Evolutionary conservation across 2,329 filamentous ascomycete genomes (phyloP).

Genomic region (Metarhizium brunneum): DNA sequence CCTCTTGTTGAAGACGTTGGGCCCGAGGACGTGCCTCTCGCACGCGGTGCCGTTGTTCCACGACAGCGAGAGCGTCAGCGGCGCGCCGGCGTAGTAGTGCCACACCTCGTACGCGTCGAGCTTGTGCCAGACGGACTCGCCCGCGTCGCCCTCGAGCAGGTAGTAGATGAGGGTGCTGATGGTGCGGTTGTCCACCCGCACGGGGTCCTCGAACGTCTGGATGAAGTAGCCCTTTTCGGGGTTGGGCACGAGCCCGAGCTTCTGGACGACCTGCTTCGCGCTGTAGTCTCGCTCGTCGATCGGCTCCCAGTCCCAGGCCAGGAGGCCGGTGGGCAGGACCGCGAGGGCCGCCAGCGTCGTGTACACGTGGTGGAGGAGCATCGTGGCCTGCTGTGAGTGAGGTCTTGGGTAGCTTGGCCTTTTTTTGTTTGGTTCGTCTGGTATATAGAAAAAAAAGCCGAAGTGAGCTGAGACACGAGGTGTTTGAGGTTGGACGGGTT

Average conservation of each 20-base stretch:
- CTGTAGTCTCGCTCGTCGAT: neutral
- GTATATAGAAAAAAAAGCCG: too few relatives aligned
- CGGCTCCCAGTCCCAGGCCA: too few relatives aligned
- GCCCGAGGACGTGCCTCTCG: slow-evolving; percentile 27
- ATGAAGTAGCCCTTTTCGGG: slow-evolving; percentile 39
- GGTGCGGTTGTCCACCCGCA: slow-evolving; percentile 23
- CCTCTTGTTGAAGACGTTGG: slow-evolving; percentile 25
- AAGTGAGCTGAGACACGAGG: too few relatives aligned
- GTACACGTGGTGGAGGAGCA: too few relatives aligned
- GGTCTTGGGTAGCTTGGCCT: too few relatives aligned
- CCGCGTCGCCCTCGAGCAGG: slow-evolving; percentile 33
- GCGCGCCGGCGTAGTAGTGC: slow-evolving; percentile 45
- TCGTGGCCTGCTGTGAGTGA: too few relatives aligned
- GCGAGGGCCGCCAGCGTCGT: too few relatives aligned
- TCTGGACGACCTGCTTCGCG: slow-evolving; percentile 33
- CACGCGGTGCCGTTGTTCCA: slow-evolving; percentile 30
- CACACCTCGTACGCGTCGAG: slow-evolving; percentile 38
- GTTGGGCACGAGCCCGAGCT: slow-evolving; percentile 32
- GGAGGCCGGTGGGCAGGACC: too few relatives aligned
- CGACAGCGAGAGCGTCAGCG: slow-evolving; percentile 35
- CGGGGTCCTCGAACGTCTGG: slow-evolving; percentile 34
- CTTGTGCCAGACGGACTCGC: slow-evolving; percentile 40
- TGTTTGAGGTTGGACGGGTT: too few relatives aligned
- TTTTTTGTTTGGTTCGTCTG: too few relatives aligned
- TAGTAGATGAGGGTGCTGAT: slow-evolving; percentile 44